phyloP scores from a whole-genome alignment of 2,329 filamentous ascomycete genomes.

The Alternaria sp. region DNA sequence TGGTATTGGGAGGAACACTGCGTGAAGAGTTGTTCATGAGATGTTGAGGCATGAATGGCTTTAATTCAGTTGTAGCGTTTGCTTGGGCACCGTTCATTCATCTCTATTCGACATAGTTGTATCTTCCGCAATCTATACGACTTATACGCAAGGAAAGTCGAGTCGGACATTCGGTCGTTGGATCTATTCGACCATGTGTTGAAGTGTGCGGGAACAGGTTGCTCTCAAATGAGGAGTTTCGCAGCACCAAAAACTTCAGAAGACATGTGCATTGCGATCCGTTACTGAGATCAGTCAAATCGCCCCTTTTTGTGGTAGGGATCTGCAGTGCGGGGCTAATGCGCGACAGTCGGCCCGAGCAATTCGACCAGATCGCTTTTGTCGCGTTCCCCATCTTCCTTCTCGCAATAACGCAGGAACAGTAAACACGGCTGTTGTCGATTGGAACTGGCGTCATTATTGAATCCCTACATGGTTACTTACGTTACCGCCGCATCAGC shows the following conservation, averaged over 20 bases:
- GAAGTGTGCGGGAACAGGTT: slow-evolving; percentile 63
- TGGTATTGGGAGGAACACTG: slow-evolving; percentile 61
- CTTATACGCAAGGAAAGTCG: slow-evolving; percentile 18
- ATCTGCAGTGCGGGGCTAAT: not conserved
- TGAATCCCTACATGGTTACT: not conserved
- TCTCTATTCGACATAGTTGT: not conserved
- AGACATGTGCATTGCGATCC: not conserved
- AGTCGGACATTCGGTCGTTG: slow-evolving; percentile 26
- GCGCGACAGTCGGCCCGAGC: not conserved
- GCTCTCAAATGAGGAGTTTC: not conserved
- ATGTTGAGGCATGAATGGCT: not conserved
- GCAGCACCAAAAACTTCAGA: not conserved
- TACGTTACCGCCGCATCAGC: not conserved
- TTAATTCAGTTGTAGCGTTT: not conserved
- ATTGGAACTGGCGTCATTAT: not conserved
- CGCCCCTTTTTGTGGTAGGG: not conserved
- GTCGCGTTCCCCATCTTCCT: not conserved
- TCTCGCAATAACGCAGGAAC: not conserved
- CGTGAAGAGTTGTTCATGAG: slow-evolving; percentile 23
- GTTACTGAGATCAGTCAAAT: not conserved
- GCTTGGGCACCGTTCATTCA: not conserved
- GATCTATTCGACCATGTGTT: slow-evolving; percentile 44
- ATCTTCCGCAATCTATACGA: not conserved
- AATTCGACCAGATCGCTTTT: not conserved
- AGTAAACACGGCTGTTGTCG: not conserved